Base-by-base conservation (phyloP, 129 eudicot genomes). In the Saposhnikovia divaricata region DNA sequence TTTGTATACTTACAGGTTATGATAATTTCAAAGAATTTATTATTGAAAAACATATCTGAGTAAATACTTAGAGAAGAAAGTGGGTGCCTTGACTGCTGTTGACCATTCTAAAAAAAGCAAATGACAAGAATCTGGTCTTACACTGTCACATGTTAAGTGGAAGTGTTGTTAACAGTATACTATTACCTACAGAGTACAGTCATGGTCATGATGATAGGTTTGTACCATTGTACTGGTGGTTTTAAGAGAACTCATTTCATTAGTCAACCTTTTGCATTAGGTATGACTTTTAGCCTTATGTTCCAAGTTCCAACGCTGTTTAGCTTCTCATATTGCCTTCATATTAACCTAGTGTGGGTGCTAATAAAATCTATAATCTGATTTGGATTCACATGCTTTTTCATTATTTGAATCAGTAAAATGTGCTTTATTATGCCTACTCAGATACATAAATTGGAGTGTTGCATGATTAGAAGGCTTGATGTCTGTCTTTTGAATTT, bases 381-480 rank as follows among this genome's bases (percentile, higher is more conserved):
- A 27, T 66, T 12, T 28, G 39, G 7, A 28, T 66, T 28, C 39
- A 66, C 72, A 31, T 4, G 21, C 42, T 66, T 28, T 28, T 59
- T 59, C 7, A n/a, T 25, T 19, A 53, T 19, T 5, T 59, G 23
- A 13, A 16, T 15, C 23, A 13, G 55, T 48, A 48, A 15, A 48
- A 16, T 16, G 23, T 50, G 23, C 34, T 23, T 66, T 2, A 14
- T 31, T 28, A 31, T 66, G 42, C 72, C 11, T 66, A 66, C 72
- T 31, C 9, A 28, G 34, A 66, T 66, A 3, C 40, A 66, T 66
- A 21, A 10, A 39, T 31, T 65, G 42, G 72, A 28, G 12, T 9
- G 3, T 69, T 15, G 31, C 79, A 72, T 80, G 79, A 72, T 13
- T 40, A 68, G 76, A 51, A 78, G 83, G 63, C 79, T 76, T 80